Evolutionary conservation across 2,329 filamentous ascomycete species (phyloP).

Genomic region (Microdochium nivale): DNA sequence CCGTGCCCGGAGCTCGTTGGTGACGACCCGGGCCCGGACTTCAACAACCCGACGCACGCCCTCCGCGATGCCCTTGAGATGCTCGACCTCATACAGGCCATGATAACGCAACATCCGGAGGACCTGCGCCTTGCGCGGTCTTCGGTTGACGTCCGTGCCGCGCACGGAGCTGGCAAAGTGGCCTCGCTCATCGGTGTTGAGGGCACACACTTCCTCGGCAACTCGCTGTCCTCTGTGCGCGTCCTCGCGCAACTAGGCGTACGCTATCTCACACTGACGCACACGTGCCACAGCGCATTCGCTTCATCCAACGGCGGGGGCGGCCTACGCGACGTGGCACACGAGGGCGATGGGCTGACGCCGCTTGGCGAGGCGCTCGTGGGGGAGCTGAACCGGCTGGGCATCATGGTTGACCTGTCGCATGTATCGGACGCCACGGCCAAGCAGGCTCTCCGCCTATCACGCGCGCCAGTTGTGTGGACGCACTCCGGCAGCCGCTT

Average conservation of each 20-base stretch:
- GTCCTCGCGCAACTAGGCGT: constrained; percentile 54
- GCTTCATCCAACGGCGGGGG: constrained; percentile 25
- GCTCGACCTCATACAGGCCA: constrained; percentile 54
- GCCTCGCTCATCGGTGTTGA: constrained; percentile 52
- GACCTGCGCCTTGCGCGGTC: not conserved
- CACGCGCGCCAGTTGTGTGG: constrained; percentile 54
- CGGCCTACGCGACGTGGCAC: constrained; percentile 4
- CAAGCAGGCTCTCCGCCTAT: constrained; percentile 45
- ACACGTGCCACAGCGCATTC: constrained; percentile 60
- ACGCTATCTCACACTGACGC: constrained; percentile 58
- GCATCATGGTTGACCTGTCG: constrained; percentile 59
- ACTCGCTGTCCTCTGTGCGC: constrained; percentile 47
- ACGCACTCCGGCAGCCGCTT: constrained; percentile 53
- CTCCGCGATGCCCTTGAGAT: constrained; percentile 54
- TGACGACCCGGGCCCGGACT: constrained; percentile 20
- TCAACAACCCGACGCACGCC: constrained; percentile 39
- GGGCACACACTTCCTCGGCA: constrained; percentile 56
- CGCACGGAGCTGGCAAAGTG: constrained; percentile 31
- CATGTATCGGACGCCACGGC: constrained; percentile 56
- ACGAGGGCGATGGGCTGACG: constrained; percentile 35
- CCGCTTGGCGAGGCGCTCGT: constrained; percentile 44
- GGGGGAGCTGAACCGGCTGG: constrained; percentile 59
- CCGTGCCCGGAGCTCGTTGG: constrained; percentile 49
- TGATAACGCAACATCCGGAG: constrained; percentile 27
- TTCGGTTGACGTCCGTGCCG: constrained; percentile 20